A percentile compares a stretch with the other conserved stretches of the same genome.
Evolutionary conservation across 1,284 basidiomycete species (phyloP).

Genomic region (Neonothopanus nambi): DNA sequence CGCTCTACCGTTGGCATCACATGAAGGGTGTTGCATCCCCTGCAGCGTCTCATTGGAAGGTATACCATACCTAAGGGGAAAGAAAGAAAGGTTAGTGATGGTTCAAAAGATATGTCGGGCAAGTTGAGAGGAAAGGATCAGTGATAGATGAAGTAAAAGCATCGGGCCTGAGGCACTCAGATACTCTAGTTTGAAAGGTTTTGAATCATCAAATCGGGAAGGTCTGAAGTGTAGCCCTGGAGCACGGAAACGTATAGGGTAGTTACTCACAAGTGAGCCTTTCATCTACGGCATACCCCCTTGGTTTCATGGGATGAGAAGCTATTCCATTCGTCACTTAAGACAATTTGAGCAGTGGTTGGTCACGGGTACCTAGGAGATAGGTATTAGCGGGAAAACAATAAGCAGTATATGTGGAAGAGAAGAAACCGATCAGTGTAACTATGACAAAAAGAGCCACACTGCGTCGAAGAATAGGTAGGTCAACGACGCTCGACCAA

Average conservation of each 20-base stretch:
- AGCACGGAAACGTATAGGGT: constrained; percentile 1
- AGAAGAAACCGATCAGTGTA: constrained; percentile 72
- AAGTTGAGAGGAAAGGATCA: constrained; percentile 39
- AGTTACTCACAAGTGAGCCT: constrained; percentile 15
- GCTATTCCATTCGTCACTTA: too few relatives aligned
- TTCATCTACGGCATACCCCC: too few relatives aligned
- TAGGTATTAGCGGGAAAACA: not conserved
- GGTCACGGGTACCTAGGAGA: too few relatives aligned
- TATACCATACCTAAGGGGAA: constrained; percentile 10
- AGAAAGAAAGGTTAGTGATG: not conserved
- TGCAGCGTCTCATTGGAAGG: too few relatives aligned
- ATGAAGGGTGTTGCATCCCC: too few relatives aligned
- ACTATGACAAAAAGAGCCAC: constrained; percentile 77
- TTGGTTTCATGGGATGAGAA: too few relatives aligned
- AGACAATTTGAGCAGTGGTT: too few relatives aligned
- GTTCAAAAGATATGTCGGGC: not conserved
- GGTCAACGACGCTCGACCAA: constrained; percentile 48
- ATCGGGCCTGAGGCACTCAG: constrained; percentile 68
- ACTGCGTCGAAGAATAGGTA: constrained; percentile 53
- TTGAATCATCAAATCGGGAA: constrained; percentile 53
- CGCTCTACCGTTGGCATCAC: too few relatives aligned
- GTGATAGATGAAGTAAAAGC: constrained; percentile 67
- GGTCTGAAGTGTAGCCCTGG: constrained; percentile 3
- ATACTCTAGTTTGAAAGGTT: constrained; percentile 87
- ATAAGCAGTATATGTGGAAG: too few relatives aligned